Base-by-base conservation (phyloP, 805 yeast species). In the Yamadazyma laniorum region DNA sequence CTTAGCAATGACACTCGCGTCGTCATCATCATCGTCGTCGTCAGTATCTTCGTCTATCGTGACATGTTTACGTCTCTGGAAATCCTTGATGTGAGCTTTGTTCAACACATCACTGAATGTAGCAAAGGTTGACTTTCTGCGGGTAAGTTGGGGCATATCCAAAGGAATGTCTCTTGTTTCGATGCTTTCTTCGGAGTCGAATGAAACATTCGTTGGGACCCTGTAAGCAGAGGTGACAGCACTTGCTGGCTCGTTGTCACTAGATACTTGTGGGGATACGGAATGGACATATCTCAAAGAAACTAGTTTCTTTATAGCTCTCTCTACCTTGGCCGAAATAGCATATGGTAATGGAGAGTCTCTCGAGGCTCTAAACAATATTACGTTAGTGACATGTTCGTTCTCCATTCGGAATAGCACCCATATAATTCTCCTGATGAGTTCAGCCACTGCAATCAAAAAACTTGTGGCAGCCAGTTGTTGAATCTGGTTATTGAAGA, bases 311-410 rank as follows among this genome's bases (percentile, higher is more conserved):
- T 62, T 61, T 35, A 61, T 63, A 15, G 66, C 70, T 13, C 35
- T 53, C 30, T 56, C 69, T 3, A 75, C 71, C 32, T 50, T 55
- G 1, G 39, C 11, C 3, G 63, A 46, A 1, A 67, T 57, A 2
- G 79, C 76, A 46, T 88, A 91, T 0, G 99, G 99, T 37, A 91
- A 63, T 2, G 91, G 86, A 7, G 87, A 67, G 44, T 91, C 96
- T 41, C 95, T 78, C 7, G 95, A 82, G 0, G 97, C 98, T 47
- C 95, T 74, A 60, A 82, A 85, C 30, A 88, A 64, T 39, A 79
- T 80, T 8, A 89, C 95, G 56, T 91, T 91, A 0, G 97, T 81
- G 32, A 90, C 82, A 59, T 93, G 99, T 60, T 93, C 98, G 61
- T 93, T 93, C 51, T 93, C 99, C 75, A 93, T 84, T 65, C 99